Conservation (phyloP, 1,284 basidiomycete genomes). For the Psilocybe mexicana region DNA sequence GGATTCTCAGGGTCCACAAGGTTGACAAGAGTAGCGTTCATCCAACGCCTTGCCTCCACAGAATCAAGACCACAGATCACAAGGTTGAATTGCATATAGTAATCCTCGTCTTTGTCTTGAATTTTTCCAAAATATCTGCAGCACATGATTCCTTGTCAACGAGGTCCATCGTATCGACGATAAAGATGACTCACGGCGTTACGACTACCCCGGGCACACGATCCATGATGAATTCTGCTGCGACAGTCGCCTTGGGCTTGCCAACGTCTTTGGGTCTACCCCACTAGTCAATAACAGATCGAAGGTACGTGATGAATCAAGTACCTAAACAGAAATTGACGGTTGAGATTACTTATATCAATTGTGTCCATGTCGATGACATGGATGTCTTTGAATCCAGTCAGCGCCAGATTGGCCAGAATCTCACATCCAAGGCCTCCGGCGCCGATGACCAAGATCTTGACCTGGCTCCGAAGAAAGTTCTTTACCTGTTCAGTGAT, state of each 20-base stretch:
- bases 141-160: slow-evolving; percentile 18
- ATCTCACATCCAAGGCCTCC: slow-evolving; percentile 96
- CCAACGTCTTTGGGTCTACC: slow-evolving; percentile 88
- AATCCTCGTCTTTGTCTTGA: slow-evolving; percentile 95
- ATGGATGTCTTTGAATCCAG: slow-evolving; percentile 97
- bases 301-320: slow-evolving; percentile 20
- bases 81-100: slow-evolving; percentile 96
- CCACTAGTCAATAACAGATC: slow-evolving; percentile 3
- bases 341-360: slow-evolving; percentile 97
- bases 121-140: slow-evolving; percentile 93
- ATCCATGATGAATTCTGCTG: slow-evolving; percentile 94
- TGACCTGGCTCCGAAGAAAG: slow-evolving; percentile 83
- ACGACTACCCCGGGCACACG: slow-evolving; percentile 93
- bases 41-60: slow-evolving; percentile 96
- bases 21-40: slow-evolving; percentile 95
- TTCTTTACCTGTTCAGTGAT: slow-evolving; percentile 70
- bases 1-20: slow-evolving; percentile 90
- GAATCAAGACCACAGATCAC: slow-evolving; percentile 99
- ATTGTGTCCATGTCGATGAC: slow-evolving; percentile 99
- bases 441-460: slow-evolving; percentile 96
- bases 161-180: neutral
- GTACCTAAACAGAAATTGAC: slow-evolving; percentile 97
- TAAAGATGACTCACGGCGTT: slow-evolving; percentile 70
- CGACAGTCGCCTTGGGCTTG: slow-evolving; percentile 89
- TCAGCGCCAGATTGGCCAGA: slow-evolving; percentile 88